Base-by-base conservation (phyloP, 345 rosid species). In the Eucalyptus albens region DNA sequence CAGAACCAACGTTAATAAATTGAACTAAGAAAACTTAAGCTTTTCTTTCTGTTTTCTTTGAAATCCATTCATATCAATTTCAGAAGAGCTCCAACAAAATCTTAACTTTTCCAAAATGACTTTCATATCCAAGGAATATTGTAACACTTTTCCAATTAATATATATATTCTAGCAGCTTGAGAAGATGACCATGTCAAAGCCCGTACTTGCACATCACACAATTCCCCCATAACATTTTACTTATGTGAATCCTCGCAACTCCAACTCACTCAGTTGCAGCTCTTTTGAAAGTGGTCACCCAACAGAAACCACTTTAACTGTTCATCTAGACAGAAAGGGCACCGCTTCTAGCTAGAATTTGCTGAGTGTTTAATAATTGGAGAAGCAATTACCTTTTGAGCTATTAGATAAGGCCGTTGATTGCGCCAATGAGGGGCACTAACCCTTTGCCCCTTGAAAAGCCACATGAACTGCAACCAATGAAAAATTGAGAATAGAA, bases 401-500 rank as follows among this genome's bases (percentile, higher is more conserved):
- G 98, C 93, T 92, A 96, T 91, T n/a, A 97, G 90, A 88, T 95
- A 97, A 67, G 99, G 94, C 55, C 99, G 92, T 87, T 94, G 97
- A 85, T 92, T 95, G 91, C 99, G 94, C 99, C 99, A 97, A 62
- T 93, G 97, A 92, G 99, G 99, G 40, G 90, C 92, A 14, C 95
- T 92, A 37, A 95, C 94, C 92, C 96, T 95, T 93, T 97, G 99
- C 91, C 95, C 98, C 94, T 94, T 97, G 89, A 95, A 97, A 87
- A 94, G 94, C 97, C 96, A 94, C 93, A 95, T 91, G 91, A 97
- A 97, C 99, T 97, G 96, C 92, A 93, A 93, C 8, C 42, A 6
- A 53, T 69, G 49, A 56, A 87, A 51, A 88, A n/a, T 65, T 88
- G 31, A 17, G 37, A 47, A 88, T 9, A 14, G 55, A 37, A 67